Evolutionary conservation across 306 rosid genomes (phyloP).

Genomic region (Macrotyloma uniflorum): DNA sequence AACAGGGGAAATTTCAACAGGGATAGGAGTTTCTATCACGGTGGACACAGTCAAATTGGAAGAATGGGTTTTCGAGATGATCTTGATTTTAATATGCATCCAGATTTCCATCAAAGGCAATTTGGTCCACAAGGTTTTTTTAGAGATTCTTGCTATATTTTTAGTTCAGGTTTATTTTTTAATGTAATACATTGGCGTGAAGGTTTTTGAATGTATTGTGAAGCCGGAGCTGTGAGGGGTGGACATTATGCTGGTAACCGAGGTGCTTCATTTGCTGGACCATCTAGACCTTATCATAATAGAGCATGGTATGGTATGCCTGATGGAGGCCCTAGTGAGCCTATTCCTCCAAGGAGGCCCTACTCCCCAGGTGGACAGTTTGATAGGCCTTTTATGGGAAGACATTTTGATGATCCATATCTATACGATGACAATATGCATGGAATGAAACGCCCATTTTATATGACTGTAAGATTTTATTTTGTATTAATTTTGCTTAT

Average conservation of each 20-base stretch:
- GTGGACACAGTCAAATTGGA: slow-evolving; percentile 57
- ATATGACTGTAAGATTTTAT: slow-evolving; percentile 61
- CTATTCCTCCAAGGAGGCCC: slow-evolving; percentile 60
- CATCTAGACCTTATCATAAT: slow-evolving; percentile 58
- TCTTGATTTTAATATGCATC: slow-evolving; percentile 42
- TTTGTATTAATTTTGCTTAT: background rate
- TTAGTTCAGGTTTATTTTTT: background rate
- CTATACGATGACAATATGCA: slow-evolving; percentile 49
- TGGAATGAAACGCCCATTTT: slow-evolving; percentile 70
- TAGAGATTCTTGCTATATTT: slow-evolving; percentile 29
- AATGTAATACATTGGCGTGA: slow-evolving; percentile 14
- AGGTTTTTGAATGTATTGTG: slow-evolving; percentile 13
- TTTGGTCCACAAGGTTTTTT: slow-evolving; percentile 52
- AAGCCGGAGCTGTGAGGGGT: slow-evolving; percentile 63
- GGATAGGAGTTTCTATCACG: slow-evolving; percentile 52
- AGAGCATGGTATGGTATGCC: slow-evolving; percentile 60
- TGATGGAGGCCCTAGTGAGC: slow-evolving; percentile 56
- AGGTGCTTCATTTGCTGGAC: slow-evolving; percentile 51
- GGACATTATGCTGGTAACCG: slow-evolving; percentile 49
- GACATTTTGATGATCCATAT: slow-evolving; percentile 64
- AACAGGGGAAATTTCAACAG: slow-evolving; percentile 51
- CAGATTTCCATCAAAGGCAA: slow-evolving; percentile 63
- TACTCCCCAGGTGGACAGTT: slow-evolving; percentile 58
- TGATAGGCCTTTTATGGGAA: slow-evolving; percentile 53
- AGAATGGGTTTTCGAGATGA: slow-evolving; percentile 50